Conservation (phyloP, 495 filamentous ascomycete species). For the Cercophora samala region DNA sequence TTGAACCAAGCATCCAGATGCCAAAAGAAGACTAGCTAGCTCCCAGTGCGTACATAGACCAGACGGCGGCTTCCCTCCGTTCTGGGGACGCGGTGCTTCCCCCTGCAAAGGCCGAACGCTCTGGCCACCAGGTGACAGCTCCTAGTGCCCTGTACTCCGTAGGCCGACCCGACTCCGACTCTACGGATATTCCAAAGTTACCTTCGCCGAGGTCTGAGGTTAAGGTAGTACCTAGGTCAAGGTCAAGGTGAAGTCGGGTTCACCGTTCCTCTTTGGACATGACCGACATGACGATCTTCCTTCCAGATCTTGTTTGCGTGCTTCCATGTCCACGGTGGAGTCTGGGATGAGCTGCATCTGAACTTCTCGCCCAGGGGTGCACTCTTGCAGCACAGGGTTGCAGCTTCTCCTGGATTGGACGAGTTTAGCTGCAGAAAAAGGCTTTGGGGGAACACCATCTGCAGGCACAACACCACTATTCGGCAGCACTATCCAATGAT, state of each 20-base stretch:
- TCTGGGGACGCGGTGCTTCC: conserved; percentile 5
- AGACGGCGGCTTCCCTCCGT: conserved; percentile 5
- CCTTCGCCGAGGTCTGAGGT: not conserved
- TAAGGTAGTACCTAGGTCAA: no score
- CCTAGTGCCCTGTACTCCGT: no score
- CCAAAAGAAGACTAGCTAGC: not conserved
- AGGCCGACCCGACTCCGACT: not conserved
- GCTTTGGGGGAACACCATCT: not conserved
- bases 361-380: not conserved
- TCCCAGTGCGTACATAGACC: conserved; percentile 5
- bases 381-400: not conserved
- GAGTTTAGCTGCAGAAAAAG: not conserved
- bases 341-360: not conserved
- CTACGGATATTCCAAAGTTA: not conserved
- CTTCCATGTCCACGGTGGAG: not conserved
- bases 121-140: conserved; percentile 3
- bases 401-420: not conserved
- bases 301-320: not conserved
- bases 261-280: no score
- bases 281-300: not conserved
- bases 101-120: conserved; percentile 4
- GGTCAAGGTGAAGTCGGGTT: no score
- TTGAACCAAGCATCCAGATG: not conserved
- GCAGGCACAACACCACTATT: not conserved
- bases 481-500: not conserved